Conservation (phyloP, 768 basidiomycete genomes). For the Omphalotus guepiniiformis region DNA sequence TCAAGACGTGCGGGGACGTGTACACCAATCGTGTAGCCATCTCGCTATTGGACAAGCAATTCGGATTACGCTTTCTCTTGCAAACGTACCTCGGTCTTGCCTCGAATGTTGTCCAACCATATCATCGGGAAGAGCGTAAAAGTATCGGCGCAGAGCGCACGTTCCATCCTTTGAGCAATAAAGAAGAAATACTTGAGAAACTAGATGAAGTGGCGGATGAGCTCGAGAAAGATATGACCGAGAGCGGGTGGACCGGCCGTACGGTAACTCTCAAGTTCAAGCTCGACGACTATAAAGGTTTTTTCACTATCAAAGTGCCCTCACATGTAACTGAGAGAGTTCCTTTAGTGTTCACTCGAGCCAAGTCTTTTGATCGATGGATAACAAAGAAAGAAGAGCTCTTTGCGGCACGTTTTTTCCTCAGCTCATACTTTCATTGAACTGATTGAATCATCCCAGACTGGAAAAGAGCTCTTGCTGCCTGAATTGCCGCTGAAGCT, state of each 20-base stretch:
- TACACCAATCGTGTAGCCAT: constrained; percentile 68
- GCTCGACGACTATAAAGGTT: constrained; percentile 83
- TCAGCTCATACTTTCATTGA: too few relatives aligned
- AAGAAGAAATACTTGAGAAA: constrained; percentile 65
- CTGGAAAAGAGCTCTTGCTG: constrained; percentile 77
- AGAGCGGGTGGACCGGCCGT: constrained; percentile 79
- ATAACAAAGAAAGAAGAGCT: constrained; percentile 78
- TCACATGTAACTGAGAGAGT: not conserved
- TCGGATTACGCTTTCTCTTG: constrained; percentile 73
- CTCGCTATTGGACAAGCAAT: constrained; percentile 82
- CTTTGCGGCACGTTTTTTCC: constrained; percentile 49
- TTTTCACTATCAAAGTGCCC: not conserved
- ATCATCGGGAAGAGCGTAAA: constrained; percentile 78
- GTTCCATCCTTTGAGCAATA: constrained; percentile 64
- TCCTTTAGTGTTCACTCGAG: constrained; percentile 81
- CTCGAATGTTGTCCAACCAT: constrained; percentile 75
- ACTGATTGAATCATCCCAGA: constrained; percentile 32
- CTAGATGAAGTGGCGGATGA: constrained; percentile 79
- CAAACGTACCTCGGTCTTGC: constrained; percentile 83
- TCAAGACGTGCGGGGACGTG: constrained; percentile 87
- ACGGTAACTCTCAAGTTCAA: constrained; percentile 94
- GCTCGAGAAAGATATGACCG: constrained; percentile 74
- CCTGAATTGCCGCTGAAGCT: constrained; percentile 77
- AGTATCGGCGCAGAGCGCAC: constrained; percentile 92
- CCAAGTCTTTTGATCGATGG: constrained; percentile 74